Evolutionary conservation across 2,329 filamentous ascomycete genomes (phyloP), one percentile per base, ranked within the genome.

Genomic region (Fusarium sp.): DNA sequence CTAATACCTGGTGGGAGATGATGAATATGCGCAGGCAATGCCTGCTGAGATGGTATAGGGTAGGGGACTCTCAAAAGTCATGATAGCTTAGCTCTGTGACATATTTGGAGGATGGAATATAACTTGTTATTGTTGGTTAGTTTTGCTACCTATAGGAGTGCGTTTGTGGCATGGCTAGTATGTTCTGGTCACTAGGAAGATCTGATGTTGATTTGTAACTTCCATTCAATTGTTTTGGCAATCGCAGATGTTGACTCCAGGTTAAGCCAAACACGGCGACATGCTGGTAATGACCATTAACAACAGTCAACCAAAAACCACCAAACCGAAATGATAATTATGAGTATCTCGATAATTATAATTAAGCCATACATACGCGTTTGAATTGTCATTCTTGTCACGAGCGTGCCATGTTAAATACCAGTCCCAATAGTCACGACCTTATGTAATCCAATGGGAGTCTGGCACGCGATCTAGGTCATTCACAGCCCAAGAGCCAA

Each of bases 371-470:
- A 59, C 45, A 47, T 22, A 46, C n/a, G 31, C 34, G 26, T n/a
- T 33, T 33, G 22, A 7, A 47, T 49, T 33, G 33, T 57, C 43
- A 39, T 59, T 24, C 7, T 42, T 14, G 28, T 61, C 61, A 66
- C 43, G 61, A 59, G 62, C 43, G n/a, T 33, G 17, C 55, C 43
- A 54, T 49, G 21, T 22, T 31, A 33, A 66, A 65, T 28, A 61
- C 44, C 47, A 55, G 38, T 49, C 22, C 26, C 43, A 44, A 36
- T 40, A 28, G 28, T 21, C 17, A 55, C 49, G 36, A 38, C 53
- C 59, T 65, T 65, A 66, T 65, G 62, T 65, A 61, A 65, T 65
- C 62, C 62, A 65, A 61, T 65, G 53, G 42, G 44, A 65, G 34
- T n/a, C 38, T 11, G 34, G 47, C 62, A 65, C 62, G 62, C 47